Evolutionary conservation across 2,329 filamentous ascomycete species (phyloP).

Genomic region (Clarireedia paspali): DNA sequence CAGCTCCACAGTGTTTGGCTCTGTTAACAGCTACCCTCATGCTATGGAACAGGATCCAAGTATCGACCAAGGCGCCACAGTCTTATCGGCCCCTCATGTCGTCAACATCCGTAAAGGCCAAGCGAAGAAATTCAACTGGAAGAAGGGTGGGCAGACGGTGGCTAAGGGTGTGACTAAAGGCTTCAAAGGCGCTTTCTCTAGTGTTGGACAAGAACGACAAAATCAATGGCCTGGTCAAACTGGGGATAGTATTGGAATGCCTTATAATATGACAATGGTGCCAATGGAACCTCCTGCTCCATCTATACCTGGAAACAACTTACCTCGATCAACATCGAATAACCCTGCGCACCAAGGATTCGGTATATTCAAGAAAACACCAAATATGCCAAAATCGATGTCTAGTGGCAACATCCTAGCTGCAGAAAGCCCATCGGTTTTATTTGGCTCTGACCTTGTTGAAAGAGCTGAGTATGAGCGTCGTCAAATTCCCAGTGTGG

Average conservation of each 20-base stretch:
- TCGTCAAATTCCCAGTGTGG: slow-evolving; percentile 80
- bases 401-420: slow-evolving; percentile 33
- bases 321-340: slow-evolving; percentile 21
- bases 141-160: slow-evolving; percentile 89
- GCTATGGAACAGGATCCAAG: slow-evolving; percentile 29
- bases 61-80: slow-evolving; percentile 26
- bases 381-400: slow-evolving; percentile 41
- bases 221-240: slow-evolving; percentile 46
- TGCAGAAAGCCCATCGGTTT: slow-evolving; percentile 47
- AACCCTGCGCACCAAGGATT: slow-evolving; percentile 36
- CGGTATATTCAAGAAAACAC: slow-evolving; percentile 54
- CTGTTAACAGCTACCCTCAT: slow-evolving; percentile 25
- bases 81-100: slow-evolving; percentile 63
- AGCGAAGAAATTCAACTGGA: slow-evolving; percentile 94
- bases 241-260: slow-evolving; percentile 58
- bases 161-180: slow-evolving; percentile 93
- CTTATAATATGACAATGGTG: slow-evolving; percentile 60
- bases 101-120: slow-evolving; percentile 93
- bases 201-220: slow-evolving; percentile 43
- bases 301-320: slow-evolving; percentile 15
- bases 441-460: slow-evolving; percentile 86
- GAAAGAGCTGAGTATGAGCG: slow-evolving; percentile 84
- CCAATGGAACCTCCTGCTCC: slow-evolving; percentile 39
- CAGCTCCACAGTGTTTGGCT: slow-evolving; percentile 30
- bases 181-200: slow-evolving; percentile 77